These are phyloP conservation scores for Arthrocladium fulminans DNA, from an alignment of 2,329 filamentous ascomycete species.

Conservation along the genomic window DNA sequence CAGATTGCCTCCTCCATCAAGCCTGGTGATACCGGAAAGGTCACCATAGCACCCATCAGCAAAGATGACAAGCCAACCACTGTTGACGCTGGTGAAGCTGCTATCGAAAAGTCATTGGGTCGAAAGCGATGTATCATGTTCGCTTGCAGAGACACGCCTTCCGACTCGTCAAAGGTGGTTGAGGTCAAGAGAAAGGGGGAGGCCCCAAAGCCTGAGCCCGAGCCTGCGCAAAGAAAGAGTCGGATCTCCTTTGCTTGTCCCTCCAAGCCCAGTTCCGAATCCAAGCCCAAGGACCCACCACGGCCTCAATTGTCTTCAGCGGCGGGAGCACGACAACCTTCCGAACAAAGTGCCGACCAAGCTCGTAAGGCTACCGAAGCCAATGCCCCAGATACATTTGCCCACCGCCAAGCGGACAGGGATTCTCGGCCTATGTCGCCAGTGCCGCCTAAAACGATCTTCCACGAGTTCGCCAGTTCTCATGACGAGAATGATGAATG, in stretches of 20 bases:
- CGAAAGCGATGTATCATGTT: constrained; percentile 90
- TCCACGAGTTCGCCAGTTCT: constrained; percentile 88
- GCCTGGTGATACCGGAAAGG: constrained; percentile 18
- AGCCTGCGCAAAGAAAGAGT: constrained; percentile 33
- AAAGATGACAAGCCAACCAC: constrained; percentile 23
- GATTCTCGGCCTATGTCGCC: constrained; percentile 12
- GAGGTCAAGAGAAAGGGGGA: constrained; percentile 25
- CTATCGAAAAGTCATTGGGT: constrained; percentile 54
- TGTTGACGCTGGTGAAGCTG: constrained; percentile 42
- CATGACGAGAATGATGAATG: constrained; percentile 79
- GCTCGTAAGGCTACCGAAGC: constrained; percentile 12
- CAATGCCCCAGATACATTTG: constrained; percentile 3
- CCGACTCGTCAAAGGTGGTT: constrained; percentile 29
- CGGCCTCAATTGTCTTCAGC: constrained; percentile 34
- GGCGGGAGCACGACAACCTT: constrained; percentile 24
- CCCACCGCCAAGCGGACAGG: constrained; percentile 1
- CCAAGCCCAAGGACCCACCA: constrained; percentile 20
- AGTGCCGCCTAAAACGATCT: constrained; percentile 33
- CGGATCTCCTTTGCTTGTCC: constrained; percentile 42
- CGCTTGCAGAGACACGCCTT: constrained; percentile 64
- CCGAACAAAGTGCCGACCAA: constrained; percentile 18
- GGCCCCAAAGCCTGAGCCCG: constrained; percentile 2
- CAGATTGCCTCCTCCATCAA: constrained; percentile 20
- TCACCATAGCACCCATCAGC: constrained; percentile 20
- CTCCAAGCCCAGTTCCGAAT: constrained; percentile 26